Conservation (phyloP, 805 yeast genomes). For the Blastobotrys parvus region DNA sequence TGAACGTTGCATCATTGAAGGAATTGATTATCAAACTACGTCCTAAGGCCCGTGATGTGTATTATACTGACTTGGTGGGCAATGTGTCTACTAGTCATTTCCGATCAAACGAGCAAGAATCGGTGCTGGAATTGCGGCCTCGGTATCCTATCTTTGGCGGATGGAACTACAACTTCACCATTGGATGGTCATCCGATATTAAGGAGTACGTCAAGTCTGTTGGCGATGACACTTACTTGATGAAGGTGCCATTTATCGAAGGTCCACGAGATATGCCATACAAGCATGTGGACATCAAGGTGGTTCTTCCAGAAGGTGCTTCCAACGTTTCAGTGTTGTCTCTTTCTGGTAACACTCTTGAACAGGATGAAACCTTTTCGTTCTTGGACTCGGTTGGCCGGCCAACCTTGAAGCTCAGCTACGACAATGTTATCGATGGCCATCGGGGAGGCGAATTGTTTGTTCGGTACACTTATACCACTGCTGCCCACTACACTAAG, state of each 20-base stretch:
- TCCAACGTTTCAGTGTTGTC: slow-evolving; percentile 49
- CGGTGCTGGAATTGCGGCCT: slow-evolving; percentile 58
- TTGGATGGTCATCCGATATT: slow-evolving; percentile 80
- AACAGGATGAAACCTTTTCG: slow-evolving; percentile 26
- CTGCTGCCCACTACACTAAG: slow-evolving; percentile 46
- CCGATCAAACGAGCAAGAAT: slow-evolving; percentile 21
- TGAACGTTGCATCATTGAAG: slow-evolving; percentile 51
- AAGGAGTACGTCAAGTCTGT: slow-evolving; percentile 41
- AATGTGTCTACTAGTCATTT: slow-evolving; percentile 72
- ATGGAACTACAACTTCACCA: slow-evolving; percentile 90
- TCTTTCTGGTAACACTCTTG: slow-evolving; percentile 26
- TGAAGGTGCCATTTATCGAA: slow-evolving; percentile 62
- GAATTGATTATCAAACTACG: slow-evolving; percentile 53
- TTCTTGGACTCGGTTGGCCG: slow-evolving; percentile 73
- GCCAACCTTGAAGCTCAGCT: slow-evolving; percentile 55
- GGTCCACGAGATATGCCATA: slow-evolving; percentile 68
- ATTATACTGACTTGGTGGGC: slow-evolving; percentile 85
- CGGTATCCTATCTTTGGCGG: slow-evolving; percentile 94
- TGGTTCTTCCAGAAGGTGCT: slow-evolving; percentile 88
- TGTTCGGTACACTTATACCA: slow-evolving; percentile 55
- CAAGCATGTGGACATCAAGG: slow-evolving; percentile 47
- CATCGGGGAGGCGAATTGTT: slow-evolving; percentile 47
- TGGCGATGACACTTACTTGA: slow-evolving; percentile 43
- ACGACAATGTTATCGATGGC: slow-evolving; percentile 59
- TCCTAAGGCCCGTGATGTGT: slow-evolving; percentile 50